A percentile compares a stretch with the other conserved stretches of the same genome.
Conservation (phyloP, 2,329 filamentous ascomycete species). For the Penicillium sp. region DNA sequence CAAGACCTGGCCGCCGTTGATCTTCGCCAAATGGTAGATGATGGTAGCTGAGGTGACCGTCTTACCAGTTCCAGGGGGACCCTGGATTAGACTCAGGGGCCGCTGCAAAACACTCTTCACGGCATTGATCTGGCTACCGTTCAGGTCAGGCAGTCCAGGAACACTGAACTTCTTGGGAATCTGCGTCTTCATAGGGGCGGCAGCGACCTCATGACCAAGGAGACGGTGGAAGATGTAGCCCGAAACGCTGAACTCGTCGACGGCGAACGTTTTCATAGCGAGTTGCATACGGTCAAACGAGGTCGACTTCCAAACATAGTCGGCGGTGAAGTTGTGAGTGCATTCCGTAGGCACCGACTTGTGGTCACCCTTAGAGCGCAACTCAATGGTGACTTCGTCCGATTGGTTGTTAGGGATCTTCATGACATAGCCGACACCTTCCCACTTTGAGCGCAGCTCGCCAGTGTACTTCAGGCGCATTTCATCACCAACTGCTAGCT, state of each 20-base stretch:
- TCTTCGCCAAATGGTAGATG: slow-evolving; percentile 95
- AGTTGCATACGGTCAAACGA: slow-evolving; percentile 99
- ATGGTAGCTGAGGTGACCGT: slow-evolving; percentile 98
- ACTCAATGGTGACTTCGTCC: slow-evolving; percentile 92
- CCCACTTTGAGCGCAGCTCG: slow-evolving; percentile 88
- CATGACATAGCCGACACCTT: slow-evolving; percentile 97
- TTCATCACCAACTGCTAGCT: slow-evolving; percentile 95
- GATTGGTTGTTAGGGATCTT: slow-evolving; percentile 99
- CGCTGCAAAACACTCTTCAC: slow-evolving; percentile 95
- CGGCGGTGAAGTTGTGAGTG: slow-evolving; percentile 95
- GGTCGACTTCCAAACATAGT: slow-evolving; percentile 99
- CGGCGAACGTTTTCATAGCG: slow-evolving; percentile 98
- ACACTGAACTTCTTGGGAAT: slow-evolving; percentile 97
- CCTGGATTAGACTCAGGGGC: slow-evolving; percentile 92
- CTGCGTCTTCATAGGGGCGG: slow-evolving; percentile 92
- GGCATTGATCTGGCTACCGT: slow-evolving; percentile 91
- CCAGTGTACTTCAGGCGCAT: slow-evolving; percentile 98
- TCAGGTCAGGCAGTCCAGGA: slow-evolving; percentile 89
- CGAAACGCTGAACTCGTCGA: slow-evolving; percentile 97
- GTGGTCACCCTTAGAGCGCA: slow-evolving; percentile 92
- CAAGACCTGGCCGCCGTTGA: slow-evolving; percentile 90
- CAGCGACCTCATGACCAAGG: slow-evolving; percentile 89
- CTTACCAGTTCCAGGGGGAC: slow-evolving; percentile 95
- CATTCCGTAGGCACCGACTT: slow-evolving; percentile 95
- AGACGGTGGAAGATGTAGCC: slow-evolving; percentile 98